Conservation (phyloP, 1,139 yeast species). For the Pneumocystis canis region DNA sequence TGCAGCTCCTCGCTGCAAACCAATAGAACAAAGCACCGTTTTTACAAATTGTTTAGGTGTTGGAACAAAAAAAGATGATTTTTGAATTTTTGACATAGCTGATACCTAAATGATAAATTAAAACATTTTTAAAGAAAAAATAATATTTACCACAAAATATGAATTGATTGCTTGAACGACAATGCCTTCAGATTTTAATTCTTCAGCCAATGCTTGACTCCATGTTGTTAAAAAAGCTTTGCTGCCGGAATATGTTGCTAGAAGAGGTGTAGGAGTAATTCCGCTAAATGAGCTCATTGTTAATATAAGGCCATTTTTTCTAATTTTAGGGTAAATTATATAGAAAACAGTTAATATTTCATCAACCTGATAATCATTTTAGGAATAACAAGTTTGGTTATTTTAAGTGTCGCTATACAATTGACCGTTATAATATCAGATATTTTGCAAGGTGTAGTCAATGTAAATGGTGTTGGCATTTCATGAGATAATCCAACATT, state of each 20-base stretch:
- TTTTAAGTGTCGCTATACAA: conserved; percentile 66
- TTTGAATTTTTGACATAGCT: conserved; percentile 86
- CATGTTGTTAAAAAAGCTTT: conserved; percentile 88
- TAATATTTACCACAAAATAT: conserved; percentile 44
- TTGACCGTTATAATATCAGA: conserved; percentile 70
- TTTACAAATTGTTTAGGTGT: conserved; percentile 65
- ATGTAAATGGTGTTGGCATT: conserved; percentile 84
- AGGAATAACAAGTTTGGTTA: conserved; percentile 68
- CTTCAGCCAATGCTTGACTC: conserved; percentile 85
- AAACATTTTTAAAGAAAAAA: not conserved
- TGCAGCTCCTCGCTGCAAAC: conserved; percentile 85
- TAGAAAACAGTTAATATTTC: not conserved
- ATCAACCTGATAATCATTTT: conserved; percentile 32
- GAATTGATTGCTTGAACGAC: conserved; percentile 81
- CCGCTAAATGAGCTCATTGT: conserved; percentile 98
- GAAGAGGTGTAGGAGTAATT: conserved; percentile 73
- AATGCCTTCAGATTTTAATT: conserved; percentile 47
- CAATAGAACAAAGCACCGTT: conserved; percentile 50
- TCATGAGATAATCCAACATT: conserved; percentile 92
- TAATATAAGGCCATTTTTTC: conserved; percentile 52
- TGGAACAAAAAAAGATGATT: conserved; percentile 63
- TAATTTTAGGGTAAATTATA: conserved; percentile 14
- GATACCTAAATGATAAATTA: conserved; percentile 35
- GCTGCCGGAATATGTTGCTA: conserved; percentile 92
- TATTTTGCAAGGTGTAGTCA: conserved; percentile 61